Percentiles rank a stretch among this genome's conserved stretches.
Conservation (phyloP, 2,329 filamentous ascomycete species). For the Penicillium sp. region DNA sequence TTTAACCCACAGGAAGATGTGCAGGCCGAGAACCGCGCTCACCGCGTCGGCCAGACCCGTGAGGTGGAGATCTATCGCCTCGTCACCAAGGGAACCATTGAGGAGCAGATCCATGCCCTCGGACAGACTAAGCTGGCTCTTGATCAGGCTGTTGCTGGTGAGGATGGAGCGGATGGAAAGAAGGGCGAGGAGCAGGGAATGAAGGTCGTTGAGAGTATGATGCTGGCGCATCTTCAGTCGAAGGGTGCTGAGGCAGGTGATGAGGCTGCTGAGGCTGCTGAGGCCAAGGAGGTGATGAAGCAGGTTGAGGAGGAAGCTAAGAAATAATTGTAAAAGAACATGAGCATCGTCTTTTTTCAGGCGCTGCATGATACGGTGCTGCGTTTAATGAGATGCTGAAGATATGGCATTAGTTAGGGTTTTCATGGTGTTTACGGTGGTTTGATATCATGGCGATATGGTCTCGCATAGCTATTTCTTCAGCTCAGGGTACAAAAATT, state of each 20-base stretch:
- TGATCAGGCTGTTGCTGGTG: conserved; percentile 71
- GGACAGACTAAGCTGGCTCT: conserved; percentile 92
- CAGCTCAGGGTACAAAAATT: conserved; percentile 3
- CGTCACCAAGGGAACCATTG: conserved; percentile 78
- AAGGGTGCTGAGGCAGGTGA: conserved; percentile 10
- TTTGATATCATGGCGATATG: conserved; percentile 7
- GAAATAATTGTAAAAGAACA: neutral
- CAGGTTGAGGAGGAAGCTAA: neutral
- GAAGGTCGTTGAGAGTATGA: conserved; percentile 53
- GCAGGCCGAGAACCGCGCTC: conserved; percentile 96
- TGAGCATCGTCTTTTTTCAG: neutral
- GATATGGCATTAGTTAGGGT: conserved; percentile 1
- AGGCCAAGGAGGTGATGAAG: too few relatives aligned
- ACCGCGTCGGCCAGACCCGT: conserved; percentile 87
- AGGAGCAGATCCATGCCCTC: conserved; percentile 88
- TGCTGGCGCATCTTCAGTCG: conserved; percentile 43
- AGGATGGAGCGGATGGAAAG: conserved; percentile 54
- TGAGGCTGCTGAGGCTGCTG: neutral
- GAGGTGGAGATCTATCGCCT: conserved; percentile 89
- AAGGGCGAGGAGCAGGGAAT: conserved; percentile 53
- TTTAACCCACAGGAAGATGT: conserved; percentile 98
- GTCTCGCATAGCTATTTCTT: conserved; percentile 1
- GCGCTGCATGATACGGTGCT: conserved; percentile 9
- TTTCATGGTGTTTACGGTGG: conserved; percentile 4
- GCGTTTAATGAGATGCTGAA: conserved; percentile 1